A percentile compares a stretch with the other conserved stretches of the same genome.
Evolutionary conservation across 2,329 filamentous ascomycete species (phyloP).

Genomic region (Fusarium keratoplasticum): DNA sequence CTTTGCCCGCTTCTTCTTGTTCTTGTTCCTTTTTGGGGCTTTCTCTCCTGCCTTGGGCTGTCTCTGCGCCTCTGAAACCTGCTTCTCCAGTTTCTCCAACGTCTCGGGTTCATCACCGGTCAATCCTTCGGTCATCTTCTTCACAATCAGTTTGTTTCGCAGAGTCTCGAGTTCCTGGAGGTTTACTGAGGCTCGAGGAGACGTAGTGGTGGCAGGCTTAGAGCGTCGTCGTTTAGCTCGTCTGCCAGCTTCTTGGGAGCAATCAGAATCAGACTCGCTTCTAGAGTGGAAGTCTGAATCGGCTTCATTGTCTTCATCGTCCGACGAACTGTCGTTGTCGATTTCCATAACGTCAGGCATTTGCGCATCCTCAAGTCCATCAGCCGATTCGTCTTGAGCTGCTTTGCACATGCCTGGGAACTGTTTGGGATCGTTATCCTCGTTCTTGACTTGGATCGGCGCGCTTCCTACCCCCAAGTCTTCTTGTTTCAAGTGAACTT

Average conservation of each 20-base stretch:
- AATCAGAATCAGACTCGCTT: not conserved
- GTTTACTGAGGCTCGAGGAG: fast-evolving
- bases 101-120: fast-evolving
- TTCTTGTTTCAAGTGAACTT: not conserved
- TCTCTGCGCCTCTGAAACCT: not conserved
- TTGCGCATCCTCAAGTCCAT: not conserved
- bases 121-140: fast-evolving
- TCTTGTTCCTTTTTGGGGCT: too few species aligned
- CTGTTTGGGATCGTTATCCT: not conserved
- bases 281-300: not conserved
- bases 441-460: not conserved
- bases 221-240: not conserved
- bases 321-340: not conserved
- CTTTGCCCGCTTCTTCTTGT: not conserved
- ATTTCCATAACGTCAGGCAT: not conserved
- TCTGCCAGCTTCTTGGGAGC: not conserved
- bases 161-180: not conserved
- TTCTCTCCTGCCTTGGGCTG: too few species aligned
- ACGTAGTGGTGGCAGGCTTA: fast-evolving
- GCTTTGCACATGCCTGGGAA: not conserved
- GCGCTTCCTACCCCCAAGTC: too few species aligned
- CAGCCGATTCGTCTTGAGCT: fast-evolving
- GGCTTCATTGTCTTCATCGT: not conserved
- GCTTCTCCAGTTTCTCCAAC: not conserved
- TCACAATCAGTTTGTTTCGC: fast-evolving